Conservation (phyloP, 2,329 filamentous ascomycete species). For the Orbilia blumenaviensis region DNA sequence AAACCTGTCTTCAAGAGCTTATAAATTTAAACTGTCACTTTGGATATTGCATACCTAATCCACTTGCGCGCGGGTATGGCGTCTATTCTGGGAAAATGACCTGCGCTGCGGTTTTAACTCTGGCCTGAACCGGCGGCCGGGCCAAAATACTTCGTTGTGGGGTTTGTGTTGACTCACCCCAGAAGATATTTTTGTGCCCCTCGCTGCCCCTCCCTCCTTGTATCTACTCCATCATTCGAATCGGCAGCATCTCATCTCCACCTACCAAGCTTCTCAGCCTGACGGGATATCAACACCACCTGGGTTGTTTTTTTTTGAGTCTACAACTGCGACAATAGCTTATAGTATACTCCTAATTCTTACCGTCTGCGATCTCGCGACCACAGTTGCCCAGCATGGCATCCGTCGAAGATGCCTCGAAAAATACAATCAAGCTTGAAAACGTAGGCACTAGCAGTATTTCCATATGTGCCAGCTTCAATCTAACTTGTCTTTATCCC, state of each 20-base stretch:
- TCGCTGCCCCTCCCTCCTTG: conserved; percentile 1
- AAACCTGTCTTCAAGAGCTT: too few species aligned
- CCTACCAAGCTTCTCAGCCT: neutral
- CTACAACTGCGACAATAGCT: too few species aligned
- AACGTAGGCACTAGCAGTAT: conserved; percentile 62
- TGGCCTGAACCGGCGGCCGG: too few species aligned
- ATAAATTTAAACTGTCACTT: too few species aligned
- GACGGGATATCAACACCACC: neutral
- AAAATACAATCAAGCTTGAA: conserved; percentile 73
- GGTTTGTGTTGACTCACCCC: conserved; percentile 37
- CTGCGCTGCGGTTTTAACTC: too few species aligned
- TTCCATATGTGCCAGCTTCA: conserved; percentile 49
- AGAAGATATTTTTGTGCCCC: conserved; percentile 30
- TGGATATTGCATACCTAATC: too few species aligned
- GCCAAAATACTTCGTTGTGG: too few species aligned
- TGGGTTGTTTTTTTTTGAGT: neutral
- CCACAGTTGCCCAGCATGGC: conserved; percentile 42
- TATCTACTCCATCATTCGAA: neutral
- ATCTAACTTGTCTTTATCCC: conserved; percentile 55
- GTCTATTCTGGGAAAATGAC: too few species aligned
- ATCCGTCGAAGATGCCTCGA: conserved; percentile 58
- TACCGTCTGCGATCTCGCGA: neutral
- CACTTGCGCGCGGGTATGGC: too few species aligned
- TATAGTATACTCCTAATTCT: neutral
- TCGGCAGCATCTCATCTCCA: neutral